Evolutionary conservation across 2,329 filamentous ascomycete species (phyloP).

Genomic region (Lasiodiplodia citricola): DNA sequence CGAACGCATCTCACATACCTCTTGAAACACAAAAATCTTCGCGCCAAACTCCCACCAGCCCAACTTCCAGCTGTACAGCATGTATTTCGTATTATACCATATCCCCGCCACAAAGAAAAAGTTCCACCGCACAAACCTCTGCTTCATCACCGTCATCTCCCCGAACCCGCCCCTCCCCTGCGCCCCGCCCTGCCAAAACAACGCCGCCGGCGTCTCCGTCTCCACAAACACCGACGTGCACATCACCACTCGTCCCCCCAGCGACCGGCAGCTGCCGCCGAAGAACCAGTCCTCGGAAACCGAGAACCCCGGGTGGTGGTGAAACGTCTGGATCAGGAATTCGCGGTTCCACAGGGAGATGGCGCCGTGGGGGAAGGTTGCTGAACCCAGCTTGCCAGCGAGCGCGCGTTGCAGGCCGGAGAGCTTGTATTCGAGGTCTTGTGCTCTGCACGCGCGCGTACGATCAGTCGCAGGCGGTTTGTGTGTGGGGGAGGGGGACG

Average conservation of each 20-base stretch:
- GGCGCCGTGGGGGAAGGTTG: constrained; percentile 58
- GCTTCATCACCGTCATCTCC: constrained; percentile 60
- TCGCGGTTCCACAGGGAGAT: constrained; percentile 56
- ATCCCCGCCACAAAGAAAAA: constrained; percentile 59
- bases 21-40: constrained; percentile 52
- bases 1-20: background rate
- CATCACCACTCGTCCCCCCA: constrained; percentile 55
- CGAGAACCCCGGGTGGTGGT: constrained; percentile 56
- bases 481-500: too few relatives aligned
- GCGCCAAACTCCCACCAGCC: constrained; percentile 57
- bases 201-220: constrained; percentile 53
- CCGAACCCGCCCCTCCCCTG: constrained; percentile 54
- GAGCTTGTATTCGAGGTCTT: constrained; percentile 60
- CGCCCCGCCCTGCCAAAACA: constrained; percentile 47
- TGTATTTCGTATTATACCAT: constrained; percentile 55
- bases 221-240: constrained; percentile 58
- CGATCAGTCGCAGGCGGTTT: background rate
- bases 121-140: constrained; percentile 58
- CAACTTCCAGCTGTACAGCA: constrained; percentile 54
- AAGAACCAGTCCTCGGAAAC: constrained; percentile 61
- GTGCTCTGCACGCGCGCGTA: constrained; percentile 38
- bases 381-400: constrained; percentile 50
- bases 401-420: constrained; percentile 31
- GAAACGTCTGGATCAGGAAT: constrained; percentile 53
- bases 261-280: constrained; percentile 52